These are phyloP conservation scores for Penicillium waksmanii DNA, from an alignment of 495 filamentous ascomycete species.

Conservation along the genomic window DNA sequence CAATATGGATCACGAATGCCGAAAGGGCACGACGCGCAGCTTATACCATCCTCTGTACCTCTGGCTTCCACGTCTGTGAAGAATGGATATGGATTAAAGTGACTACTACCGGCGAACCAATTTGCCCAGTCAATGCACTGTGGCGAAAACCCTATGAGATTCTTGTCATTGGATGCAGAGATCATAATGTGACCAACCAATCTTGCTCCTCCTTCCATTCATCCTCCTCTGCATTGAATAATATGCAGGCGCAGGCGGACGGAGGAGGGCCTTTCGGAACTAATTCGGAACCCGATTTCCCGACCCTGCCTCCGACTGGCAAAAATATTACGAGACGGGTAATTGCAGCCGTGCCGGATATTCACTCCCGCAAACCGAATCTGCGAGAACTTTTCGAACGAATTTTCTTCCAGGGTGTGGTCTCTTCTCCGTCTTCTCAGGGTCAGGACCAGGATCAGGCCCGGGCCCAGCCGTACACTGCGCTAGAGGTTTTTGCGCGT, in stretches of 20 bases:
- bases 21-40: constrained; percentile 60
- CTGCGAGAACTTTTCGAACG: constrained; percentile 60
- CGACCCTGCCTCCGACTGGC: neutral
- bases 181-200: no score
- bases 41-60: constrained; percentile 60
- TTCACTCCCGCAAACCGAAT: constrained; percentile 90
- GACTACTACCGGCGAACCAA: constrained; percentile 69
- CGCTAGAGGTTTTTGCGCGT: constrained; percentile 86
- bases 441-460: no score
- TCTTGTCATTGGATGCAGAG: constrained; percentile 66
- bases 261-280: neutral
- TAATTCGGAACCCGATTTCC: neutral
- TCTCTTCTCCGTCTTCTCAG: neutral
- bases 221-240: neutral
- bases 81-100: constrained; percentile 95
- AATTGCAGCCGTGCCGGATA: constrained; percentile 80
- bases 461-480: constrained; percentile 48
- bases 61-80: constrained; percentile 67
- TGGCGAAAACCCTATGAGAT: constrained; percentile 90
- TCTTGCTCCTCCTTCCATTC: no score
- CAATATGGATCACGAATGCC: constrained; percentile 90
- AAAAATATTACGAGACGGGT: constrained; percentile 46
- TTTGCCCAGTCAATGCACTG: constrained; percentile 65
- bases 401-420: constrained; percentile 43
- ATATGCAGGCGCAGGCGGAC: neutral